Base-by-base conservation (phyloP, 1,284 basidiomycete genomes). In the Irpex sp. region DNA sequence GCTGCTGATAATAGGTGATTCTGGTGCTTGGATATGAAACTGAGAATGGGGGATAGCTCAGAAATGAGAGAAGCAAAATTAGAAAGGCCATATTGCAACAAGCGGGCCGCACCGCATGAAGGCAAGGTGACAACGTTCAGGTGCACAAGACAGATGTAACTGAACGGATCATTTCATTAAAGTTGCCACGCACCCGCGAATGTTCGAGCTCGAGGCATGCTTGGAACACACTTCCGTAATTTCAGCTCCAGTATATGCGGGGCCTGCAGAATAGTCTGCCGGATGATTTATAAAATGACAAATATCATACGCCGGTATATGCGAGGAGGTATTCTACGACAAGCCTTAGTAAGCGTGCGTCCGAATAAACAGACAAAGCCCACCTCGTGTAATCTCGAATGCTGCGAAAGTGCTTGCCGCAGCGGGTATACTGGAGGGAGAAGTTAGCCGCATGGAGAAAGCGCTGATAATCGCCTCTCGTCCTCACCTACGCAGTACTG, bases 331-430 rank as follows among this genome's bases (percentile, higher is more conserved):
- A 66, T 58, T 68, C 67, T 68, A 56, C 5, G 15, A 34, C 34
- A 36, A 26, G 26, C 26, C 26, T 26, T 26, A 26, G 26, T 26
- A 26, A 26, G n/a, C 4, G 54, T 56, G 9, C 21, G n/a, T 31
- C 15, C n/a, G 26, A 17, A 31, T 17, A 15, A 36, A 3, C 13
- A 26, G 19, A 31, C 21, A 11, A 2, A 57, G 62, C 70, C 31
- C 51, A 87, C 91, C 92, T 79, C 92, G 81, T 1, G 90, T 92
- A 36, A 96, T 70, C 74, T 98, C 95, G 74, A 92, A 98, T 0
- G 91, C 92, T n/a, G 93, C 89, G 71, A 98, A 97, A 0, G 95
- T 97, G 65, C 90, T 89, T 31, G 88, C 95, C 5, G 94, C 96
- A 1, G 96, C 93, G 4, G 96, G 95, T 67, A 96, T 92, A 73